Base-by-base conservation (phyloP, 2,329 filamentous ascomycete genomes). In the Venturia nashicola region DNA sequence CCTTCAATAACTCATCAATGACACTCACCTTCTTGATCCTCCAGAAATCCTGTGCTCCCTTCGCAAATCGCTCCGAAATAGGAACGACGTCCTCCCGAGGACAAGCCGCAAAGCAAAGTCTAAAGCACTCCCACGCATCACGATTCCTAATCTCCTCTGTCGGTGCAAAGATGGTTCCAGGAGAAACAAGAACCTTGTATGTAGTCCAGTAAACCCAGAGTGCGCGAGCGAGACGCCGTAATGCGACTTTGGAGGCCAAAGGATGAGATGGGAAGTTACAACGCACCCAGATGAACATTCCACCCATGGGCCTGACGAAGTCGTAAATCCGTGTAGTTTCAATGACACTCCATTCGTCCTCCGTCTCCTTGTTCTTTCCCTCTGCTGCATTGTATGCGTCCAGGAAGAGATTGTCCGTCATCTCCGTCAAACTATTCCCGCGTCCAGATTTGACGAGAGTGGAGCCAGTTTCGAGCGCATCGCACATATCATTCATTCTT, bases 251-350 rank as follows among this genome's bases (percentile, higher is more conserved):
- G 8, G 32, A 43, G 72, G 79, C 86, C 16, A 96, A 80, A 14
- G 90, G 90, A 71, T 96, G 91, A 1, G 79, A 78, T 63, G 87
- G 83, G 69, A 91, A 88, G 71, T 85, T 81, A 66, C 94, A 76
- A 64, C 83, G 81, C 3, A 96, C 70, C 92, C 92, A 97, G 64
- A 95, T 76, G 74, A 96, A 97, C 91, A 97, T 97, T 71, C 92
- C 92, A 43, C 87, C 92, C 36, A 88, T 83, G 0, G 92, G 91
- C 81, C 89, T 91, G 68, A 82, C 76, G 71, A 95, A 96, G 57
- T 86, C 83, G 74, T 87, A 89, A 68, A 96, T 82, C 66, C 82
- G 80, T 0, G 83, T 87, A 76, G 89, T 91, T 70, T 86, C 86
- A 59, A 95, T 82, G 65, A 92, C 82, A 65, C 86, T 83, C 86